These are phyloP conservation scores for Aspergillus aculeatus DNA, from an alignment of 2,329 filamentous ascomycete genomes.

Conservation along the genomic window DNA sequence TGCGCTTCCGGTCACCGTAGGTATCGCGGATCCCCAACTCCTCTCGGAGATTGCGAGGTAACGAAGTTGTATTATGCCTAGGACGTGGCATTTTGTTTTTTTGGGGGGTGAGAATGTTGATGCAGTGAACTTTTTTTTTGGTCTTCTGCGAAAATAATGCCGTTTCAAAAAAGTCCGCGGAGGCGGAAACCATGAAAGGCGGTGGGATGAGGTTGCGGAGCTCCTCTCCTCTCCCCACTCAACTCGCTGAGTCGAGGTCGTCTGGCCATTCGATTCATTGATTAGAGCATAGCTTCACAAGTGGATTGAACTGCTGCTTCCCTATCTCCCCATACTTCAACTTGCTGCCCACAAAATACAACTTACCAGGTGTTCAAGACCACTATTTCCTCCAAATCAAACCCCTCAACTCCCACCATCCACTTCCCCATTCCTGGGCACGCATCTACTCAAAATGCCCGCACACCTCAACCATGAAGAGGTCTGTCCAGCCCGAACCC, in stretches of 20 bases:
- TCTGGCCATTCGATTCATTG: background rate
- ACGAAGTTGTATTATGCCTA: conserved; percentile 42
- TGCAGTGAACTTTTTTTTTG: background rate
- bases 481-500: conserved; percentile 25
- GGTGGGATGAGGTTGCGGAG: conserved; percentile 14
- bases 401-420: background rate
- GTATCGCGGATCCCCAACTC: conserved; percentile 43
- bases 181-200: conserved; percentile 23
- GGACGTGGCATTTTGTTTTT: conserved; percentile 33
- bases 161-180: conserved; percentile 20
- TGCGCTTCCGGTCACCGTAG: conserved; percentile 33
- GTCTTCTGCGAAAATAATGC: conserved; percentile 11
- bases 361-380: background rate
- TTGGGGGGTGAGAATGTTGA: background rate
- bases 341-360: background rate
- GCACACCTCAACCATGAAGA: conserved; percentile 43
- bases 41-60: conserved; percentile 40
- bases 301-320: too few species aligned
- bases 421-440: background rate
- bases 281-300: background rate
- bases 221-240: conserved; percentile 8
- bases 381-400: background rate
- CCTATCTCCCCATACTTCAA: too few species aligned
- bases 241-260: conserved; percentile 5
- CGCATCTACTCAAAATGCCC: conserved; percentile 25